Evolutionary conservation across 306 rosid genomes (phyloP).

Genomic region (Benincasa hispida): DNA sequence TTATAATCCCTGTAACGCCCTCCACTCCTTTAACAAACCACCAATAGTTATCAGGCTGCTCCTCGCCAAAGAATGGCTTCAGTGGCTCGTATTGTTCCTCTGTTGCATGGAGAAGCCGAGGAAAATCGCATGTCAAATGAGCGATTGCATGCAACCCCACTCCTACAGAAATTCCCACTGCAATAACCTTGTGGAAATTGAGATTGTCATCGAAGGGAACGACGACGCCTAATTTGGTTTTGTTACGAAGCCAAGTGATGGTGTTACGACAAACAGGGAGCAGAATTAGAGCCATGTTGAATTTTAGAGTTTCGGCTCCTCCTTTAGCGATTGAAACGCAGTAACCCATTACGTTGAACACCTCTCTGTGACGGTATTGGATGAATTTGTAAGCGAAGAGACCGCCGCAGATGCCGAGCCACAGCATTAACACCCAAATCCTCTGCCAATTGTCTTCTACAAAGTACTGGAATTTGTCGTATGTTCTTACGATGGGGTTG

Average conservation of each 20-base stretch:
- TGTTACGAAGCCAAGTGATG: constrained; percentile 58
- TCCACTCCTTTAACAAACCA: constrained; percentile 42
- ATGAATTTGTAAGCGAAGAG: constrained; percentile 40
- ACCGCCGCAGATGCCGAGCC: constrained; percentile 23
- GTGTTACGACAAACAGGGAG: constrained; percentile 56
- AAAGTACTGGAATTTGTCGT: constrained; percentile 26
- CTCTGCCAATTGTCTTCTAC: constrained; percentile 43
- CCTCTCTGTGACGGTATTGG: constrained; percentile 31
- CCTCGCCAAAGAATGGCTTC: constrained; percentile 29
- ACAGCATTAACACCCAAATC: constrained; percentile 37
- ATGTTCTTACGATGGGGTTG: constrained; percentile 19
- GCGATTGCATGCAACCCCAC: constrained; percentile 35
- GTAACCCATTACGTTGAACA: constrained; percentile 35
- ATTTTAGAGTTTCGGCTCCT: constrained; percentile 49
- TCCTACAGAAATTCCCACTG: constrained; percentile 21
- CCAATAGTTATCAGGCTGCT: constrained; percentile 37
- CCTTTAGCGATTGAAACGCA: constrained; percentile 54
- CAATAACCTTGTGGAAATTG: constrained; percentile 47
- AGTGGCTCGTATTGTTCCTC: constrained; percentile 26
- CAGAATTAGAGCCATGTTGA: constrained; percentile 49
- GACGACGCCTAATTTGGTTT: constrained; percentile 29
- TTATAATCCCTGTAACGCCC: constrained; percentile 27
- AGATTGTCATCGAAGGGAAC: constrained; percentile 54
- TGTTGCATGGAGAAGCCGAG: constrained; percentile 25
- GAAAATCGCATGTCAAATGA: constrained; percentile 43